Evolutionary conservation across 192 early-diverging fungal species (phyloP).

Genomic region (Entomortierella chlamydospora): DNA sequence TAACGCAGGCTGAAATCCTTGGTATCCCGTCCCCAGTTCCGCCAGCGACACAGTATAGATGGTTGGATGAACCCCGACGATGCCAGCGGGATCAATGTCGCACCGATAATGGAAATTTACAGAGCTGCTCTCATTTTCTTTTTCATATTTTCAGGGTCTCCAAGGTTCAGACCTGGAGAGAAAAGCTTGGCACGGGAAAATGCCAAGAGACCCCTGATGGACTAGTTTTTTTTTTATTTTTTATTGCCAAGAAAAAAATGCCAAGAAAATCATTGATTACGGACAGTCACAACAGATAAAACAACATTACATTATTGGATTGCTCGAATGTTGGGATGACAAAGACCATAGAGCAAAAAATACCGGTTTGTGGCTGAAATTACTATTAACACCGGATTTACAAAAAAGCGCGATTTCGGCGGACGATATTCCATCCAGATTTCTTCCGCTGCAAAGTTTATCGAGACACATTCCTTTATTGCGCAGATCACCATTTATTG

Average conservation of each 20-base stretch:
- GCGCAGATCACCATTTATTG: no score
- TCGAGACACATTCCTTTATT: neutral
- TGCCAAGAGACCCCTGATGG: no score
- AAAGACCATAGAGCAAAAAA: no score
- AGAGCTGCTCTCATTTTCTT: no score
- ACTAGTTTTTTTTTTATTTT: no score
- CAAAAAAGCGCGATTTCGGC: conserved; percentile 11
- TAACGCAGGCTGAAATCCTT: neutral
- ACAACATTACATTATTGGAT: neutral
- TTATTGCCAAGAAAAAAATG: no score
- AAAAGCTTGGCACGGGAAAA: conserved; percentile 5
- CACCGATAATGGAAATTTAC: neutral
- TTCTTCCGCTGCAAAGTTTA: conserved; percentile 10
- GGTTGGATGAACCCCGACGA: no score
- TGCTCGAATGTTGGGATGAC: no score
- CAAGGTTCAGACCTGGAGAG: neutral
- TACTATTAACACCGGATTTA: neutral
- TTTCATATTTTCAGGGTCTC: neutral
- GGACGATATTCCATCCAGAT: no score
- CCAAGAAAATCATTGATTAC: conserved; percentile 6
- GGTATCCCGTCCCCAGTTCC: no score
- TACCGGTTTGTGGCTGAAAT: neutral
- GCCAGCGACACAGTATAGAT: no score
- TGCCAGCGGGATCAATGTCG: neutral
- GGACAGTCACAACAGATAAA: neutral